Evolutionary conservation across 1,284 basidiomycete species (phyloP).

Genomic region (Sporisorium scitamineum): DNA sequence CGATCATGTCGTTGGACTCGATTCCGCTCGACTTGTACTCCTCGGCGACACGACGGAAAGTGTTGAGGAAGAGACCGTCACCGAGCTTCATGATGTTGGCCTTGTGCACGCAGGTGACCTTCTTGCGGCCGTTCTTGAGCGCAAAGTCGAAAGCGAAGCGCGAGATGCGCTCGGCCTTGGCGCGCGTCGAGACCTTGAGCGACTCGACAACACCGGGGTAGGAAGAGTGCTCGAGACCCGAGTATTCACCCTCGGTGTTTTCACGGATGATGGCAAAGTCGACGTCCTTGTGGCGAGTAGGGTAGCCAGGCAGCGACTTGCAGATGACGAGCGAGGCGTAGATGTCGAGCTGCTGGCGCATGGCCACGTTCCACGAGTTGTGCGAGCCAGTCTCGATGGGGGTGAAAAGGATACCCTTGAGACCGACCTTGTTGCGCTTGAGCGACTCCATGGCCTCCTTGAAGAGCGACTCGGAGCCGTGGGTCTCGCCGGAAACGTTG

Average conservation of each 20-base stretch:
- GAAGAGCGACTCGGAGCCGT: constrained; percentile 92
- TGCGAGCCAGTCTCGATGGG: constrained; percentile 96
- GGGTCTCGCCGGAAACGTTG: constrained; percentile 95
- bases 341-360: constrained; percentile 99
- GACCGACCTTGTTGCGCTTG: constrained; percentile 95
- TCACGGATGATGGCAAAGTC: constrained; percentile 99
- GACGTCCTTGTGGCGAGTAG: constrained; percentile 94
- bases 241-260: constrained; percentile 99
- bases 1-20: constrained; percentile 96
- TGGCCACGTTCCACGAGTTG: constrained; percentile 99
- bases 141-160: constrained; percentile 99
- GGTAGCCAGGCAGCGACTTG: constrained; percentile 97
- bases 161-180: constrained; percentile 95
- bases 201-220: constrained; percentile 98
- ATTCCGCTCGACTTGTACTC: constrained; percentile 92
- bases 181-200: constrained; percentile 95
- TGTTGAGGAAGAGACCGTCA: constrained; percentile 99
- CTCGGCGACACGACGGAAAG: constrained; percentile 94
- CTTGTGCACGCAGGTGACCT: constrained; percentile 99
- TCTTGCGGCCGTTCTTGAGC: constrained; percentile 98
- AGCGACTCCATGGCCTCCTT: constrained; percentile 91
- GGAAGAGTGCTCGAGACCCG: constrained; percentile 92
- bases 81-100: constrained; percentile 99
- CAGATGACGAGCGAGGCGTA: constrained; percentile 98
- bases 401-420: constrained; percentile 99